A percentile compares a stretch with the other conserved stretches of the same genome.
Conservation (phyloP, 1,284 basidiomycete genomes). For the Cryptococcus jaspeensis region DNA sequence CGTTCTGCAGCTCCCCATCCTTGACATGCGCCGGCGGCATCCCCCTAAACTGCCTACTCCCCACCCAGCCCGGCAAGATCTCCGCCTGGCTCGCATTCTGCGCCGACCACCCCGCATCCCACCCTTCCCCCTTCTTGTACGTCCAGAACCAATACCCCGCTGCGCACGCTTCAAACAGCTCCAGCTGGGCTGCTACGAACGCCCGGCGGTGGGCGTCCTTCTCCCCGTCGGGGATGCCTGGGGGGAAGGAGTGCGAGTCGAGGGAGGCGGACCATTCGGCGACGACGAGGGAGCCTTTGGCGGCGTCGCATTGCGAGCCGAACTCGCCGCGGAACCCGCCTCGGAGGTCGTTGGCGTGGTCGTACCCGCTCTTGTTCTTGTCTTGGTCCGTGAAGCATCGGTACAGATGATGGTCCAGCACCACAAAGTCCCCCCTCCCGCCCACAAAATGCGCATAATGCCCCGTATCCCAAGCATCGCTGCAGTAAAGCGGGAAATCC, state of each 20-base stretch:
- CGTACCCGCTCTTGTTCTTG: slow-evolving; percentile 58
- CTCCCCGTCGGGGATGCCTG: slow-evolving; percentile 53
- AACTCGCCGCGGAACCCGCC: slow-evolving; percentile 25
- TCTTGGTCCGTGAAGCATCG: slow-evolving; percentile 63
- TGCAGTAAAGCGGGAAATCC: slow-evolving; percentile 66
- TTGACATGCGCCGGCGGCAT: slow-evolving; percentile 45
- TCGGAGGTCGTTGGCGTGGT: slow-evolving; percentile 57
- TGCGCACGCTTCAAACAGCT: slow-evolving; percentile 64
- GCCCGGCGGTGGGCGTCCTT: slow-evolving; percentile 56
- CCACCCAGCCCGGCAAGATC: slow-evolving; percentile 61
- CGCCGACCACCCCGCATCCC: slow-evolving; percentile 76
- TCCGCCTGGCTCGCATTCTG: slow-evolving; percentile 66
- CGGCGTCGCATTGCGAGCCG: slow-evolving; percentile 26
- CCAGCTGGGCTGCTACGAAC: slow-evolving; percentile 67
- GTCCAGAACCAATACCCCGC: slow-evolving; percentile 89
- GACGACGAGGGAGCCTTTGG: slow-evolving; percentile 65
- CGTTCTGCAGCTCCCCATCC: slow-evolving; percentile 48
- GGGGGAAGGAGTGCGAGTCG: slow-evolving; percentile 63
- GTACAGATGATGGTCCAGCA: slow-evolving; percentile 82
- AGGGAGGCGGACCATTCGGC: slow-evolving; percentile 84
- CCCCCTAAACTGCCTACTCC: slow-evolving; percentile 36
- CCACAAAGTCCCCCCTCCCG: slow-evolving; percentile 55
- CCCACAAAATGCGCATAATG: slow-evolving; percentile 64
- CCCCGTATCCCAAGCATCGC: slow-evolving; percentile 74
- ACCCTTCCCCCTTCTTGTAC: slow-evolving; percentile 68